Evolutionary conservation across 116 monocot genomes (phyloP), one percentile per base, ranked within the genome.

Genomic region (Zostera marina): DNA sequence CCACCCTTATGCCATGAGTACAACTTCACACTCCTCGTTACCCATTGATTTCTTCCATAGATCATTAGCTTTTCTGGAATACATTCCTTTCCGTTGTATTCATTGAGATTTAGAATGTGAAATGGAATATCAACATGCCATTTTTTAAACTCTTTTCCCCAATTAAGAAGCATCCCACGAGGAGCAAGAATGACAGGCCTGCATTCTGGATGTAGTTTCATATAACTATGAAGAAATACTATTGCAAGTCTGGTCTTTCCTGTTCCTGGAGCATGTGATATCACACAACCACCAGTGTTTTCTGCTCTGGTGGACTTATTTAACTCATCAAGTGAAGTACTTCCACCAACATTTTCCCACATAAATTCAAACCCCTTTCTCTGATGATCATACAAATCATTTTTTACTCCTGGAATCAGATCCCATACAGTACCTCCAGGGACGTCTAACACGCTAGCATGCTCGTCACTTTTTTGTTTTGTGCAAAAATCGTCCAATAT

Each of bases 191-290:
- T 74, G 0, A 87, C 67, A 8, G 92, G 82, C 56, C 83, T 68
- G 32, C 76, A 78, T 12, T 76, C 65, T 20, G 83, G 87, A 53
- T 78, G 83, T 13, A 79, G 46, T 22, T 68, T 72, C 65, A 92
- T 52, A 40, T 76, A 87, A 38, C 77, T 69, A 45, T 92, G 75
- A 40, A 92, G 66, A 62, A 92, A 92, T 15, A 72, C 58, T 40
- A 92, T 78, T 8, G 83, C 53, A 7, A 83, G 32, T 0, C 82
- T 60, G 3, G 73, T 87, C 71, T 92, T 92, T 55, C 87, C 87
- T 9, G 87, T 83, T 21, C 92, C 92, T 14, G 92, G 92, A 14
- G 83, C 81, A 66, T 92, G 92, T 10, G 79, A 79, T 65, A 92
- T 76, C 23, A 92, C 81, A 56, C 92, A 92, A 2, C 92, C 92